Evolutionary conservation across 192 early-diverging fungal genomes (phyloP).

Genomic region (Borealophlyctis nickersoniae): DNA sequence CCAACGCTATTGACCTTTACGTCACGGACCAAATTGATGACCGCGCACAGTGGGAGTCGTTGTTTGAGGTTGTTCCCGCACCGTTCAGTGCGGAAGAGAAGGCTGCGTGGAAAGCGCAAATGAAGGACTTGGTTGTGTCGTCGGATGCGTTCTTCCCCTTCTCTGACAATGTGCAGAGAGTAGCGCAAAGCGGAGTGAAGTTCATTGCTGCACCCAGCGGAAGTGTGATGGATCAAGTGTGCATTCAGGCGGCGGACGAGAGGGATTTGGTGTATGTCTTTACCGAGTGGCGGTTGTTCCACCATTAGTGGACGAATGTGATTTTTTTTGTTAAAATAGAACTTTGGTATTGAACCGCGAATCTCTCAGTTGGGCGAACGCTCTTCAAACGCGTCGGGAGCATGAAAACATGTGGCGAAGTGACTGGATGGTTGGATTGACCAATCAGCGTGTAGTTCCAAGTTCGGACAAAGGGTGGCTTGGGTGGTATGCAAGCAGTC

Average conservation of each 20-base stretch:
- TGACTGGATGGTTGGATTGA: too few relatives aligned
- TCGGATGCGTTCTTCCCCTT: conserved; percentile 99
- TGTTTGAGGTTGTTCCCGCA: conserved; percentile 78
- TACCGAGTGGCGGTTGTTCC: conserved; percentile 91
- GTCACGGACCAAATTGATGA: conserved; percentile 89
- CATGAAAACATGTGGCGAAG: too few relatives aligned
- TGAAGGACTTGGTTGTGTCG: conserved; percentile 75
- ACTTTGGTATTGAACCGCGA: too few relatives aligned
- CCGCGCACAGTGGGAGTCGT: conserved; percentile 70
- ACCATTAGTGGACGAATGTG: conserved; percentile 69
- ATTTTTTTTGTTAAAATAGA: too few relatives aligned
- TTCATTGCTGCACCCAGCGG: conserved; percentile 91
- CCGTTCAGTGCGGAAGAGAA: conserved; percentile 78
- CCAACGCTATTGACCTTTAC: conserved; percentile 96
- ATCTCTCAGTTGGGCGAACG: too few relatives aligned
- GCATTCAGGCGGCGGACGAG: conserved; percentile 78
- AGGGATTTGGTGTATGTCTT: conserved; percentile 81
- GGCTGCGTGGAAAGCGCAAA: conserved; percentile 64
- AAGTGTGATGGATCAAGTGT: conserved; percentile 81
- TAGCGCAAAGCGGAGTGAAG: conserved; percentile 75
- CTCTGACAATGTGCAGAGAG: conserved; percentile 91
- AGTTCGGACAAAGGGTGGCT: too few relatives aligned
- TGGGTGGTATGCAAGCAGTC: too few relatives aligned
- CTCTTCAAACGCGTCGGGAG: too few relatives aligned
- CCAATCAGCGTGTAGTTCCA: too few relatives aligned